phyloP scores from a whole-genome alignment of 2,329 filamentous ascomycete species.

The Cadophora sp. region DNA sequence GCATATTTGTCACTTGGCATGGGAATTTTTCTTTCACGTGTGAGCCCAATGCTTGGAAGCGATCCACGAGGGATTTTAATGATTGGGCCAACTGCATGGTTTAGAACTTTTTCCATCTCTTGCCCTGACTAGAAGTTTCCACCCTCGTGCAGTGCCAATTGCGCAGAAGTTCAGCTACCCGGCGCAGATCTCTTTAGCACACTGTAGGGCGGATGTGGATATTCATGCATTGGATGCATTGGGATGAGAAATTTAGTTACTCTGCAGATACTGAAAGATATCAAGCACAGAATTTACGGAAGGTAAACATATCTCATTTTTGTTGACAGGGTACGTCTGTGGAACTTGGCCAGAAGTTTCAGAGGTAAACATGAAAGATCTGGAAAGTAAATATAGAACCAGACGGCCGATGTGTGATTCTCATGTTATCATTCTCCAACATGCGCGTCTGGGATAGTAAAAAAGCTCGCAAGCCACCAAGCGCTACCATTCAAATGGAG shows the following conservation, averaged over 20 bases:
- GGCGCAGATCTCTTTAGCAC: constrained; percentile 1
- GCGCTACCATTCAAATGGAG: neutral
- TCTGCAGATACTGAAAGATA: neutral
- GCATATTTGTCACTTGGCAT: neutral
- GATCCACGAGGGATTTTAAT: neutral
- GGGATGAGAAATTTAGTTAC: neutral
- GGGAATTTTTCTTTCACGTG: neutral
- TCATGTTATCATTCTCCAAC: neutral
- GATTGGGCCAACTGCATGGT: neutral
- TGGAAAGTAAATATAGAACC: constrained; percentile 6
- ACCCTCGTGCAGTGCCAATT: neutral
- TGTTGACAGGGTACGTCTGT: neutral
- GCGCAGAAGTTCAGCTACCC: neutral
- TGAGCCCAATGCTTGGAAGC: neutral
- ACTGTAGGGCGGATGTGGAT: neutral
- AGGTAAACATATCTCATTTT: neutral
- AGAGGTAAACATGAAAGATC: neutral
- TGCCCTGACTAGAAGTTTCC: constrained; percentile 7
- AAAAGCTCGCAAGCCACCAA: constrained; percentile 8
- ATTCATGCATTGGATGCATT: constrained; percentile 9
- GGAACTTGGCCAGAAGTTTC: neutral
- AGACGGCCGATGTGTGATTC: neutral
- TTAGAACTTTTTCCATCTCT: neutral
- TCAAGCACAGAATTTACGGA: neutral
- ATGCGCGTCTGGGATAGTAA: neutral